Conservation (phyloP, 2,329 filamentous ascomycete genomes). For the Alternaria rosae region DNA sequence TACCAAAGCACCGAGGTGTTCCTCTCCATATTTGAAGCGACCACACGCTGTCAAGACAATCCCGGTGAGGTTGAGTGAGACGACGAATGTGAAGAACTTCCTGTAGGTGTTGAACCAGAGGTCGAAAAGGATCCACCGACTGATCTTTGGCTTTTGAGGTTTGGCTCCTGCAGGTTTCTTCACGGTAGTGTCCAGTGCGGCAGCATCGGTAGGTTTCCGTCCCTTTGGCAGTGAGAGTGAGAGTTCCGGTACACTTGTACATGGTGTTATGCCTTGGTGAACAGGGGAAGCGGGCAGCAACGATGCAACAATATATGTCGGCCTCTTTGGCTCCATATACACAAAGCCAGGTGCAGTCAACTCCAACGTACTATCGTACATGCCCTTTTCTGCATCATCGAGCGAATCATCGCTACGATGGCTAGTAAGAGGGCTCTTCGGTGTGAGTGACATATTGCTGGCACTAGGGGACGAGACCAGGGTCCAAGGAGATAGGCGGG, state of each 20-base stretch:
- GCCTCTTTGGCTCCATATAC: constrained; percentile 30
- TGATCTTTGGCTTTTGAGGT: constrained; percentile 31
- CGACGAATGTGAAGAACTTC: constrained; percentile 46
- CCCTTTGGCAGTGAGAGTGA: constrained; percentile 32
- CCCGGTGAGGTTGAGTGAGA: constrained; percentile 38
- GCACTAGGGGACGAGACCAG: constrained; percentile 5
- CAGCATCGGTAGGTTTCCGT: constrained; percentile 25
- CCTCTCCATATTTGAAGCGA: constrained; percentile 41
- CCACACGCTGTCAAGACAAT: constrained; percentile 40
- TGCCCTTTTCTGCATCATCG: constrained; percentile 45
- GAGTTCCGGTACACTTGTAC: constrained; percentile 43
- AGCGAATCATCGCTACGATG: constrained; percentile 33
- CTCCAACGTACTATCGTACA: constrained; percentile 36
- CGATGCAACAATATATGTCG: constrained; percentile 15
- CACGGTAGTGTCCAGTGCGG: constrained; percentile 19
- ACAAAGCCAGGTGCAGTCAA: constrained; percentile 37
- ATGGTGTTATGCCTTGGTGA: constrained; percentile 45
- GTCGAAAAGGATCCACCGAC: constrained; percentile 40
- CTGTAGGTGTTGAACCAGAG: constrained; percentile 49
- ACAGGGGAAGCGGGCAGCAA: constrained; percentile 36
- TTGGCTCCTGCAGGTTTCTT: constrained; percentile 21
- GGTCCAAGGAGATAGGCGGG: background rate
- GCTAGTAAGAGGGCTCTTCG: constrained; percentile 22
- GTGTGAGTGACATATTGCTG: constrained; percentile 33
- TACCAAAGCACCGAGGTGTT: constrained; percentile 44